Percentiles rank a stretch among this genome's conserved stretches.
Evolutionary conservation across 352 stramenopile species (phyloP).

Genomic region (Phytopythium montanum): DNA sequence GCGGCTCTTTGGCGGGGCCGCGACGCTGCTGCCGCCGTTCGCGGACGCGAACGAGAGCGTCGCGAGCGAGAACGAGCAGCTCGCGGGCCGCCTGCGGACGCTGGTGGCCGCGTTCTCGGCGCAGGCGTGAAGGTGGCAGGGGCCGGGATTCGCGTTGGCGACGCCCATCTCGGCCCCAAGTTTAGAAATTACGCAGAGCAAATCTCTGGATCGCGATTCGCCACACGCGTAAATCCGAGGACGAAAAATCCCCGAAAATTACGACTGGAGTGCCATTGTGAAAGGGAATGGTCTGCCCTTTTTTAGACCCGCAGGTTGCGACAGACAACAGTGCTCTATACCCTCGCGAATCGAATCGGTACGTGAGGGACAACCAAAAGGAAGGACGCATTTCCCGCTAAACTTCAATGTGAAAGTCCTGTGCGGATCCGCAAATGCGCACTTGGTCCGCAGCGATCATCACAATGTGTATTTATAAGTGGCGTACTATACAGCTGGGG

Average conservation of each 20-base stretch:
- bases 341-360: background rate
- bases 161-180: constrained; percentile 21
- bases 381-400: too few relatives aligned
- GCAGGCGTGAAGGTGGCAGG: too few relatives aligned
- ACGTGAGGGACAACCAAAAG: constrained; percentile 1
- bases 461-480: too few relatives aligned
- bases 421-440: too few relatives aligned
- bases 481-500: too few relatives aligned
- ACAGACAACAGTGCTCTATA: background rate
- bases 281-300: constrained; percentile 33
- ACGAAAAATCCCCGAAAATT: constrained; percentile 8
- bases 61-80: constrained; percentile 45
- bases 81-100: constrained; percentile 33
- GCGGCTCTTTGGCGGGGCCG: constrained; percentile 41
- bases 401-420: too few relatives aligned
- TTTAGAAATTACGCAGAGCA: constrained; percentile 76
- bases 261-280: constrained; percentile 17
- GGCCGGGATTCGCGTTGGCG: constrained; percentile 39
- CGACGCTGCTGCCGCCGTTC: constrained; percentile 42
- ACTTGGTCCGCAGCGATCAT: too few relatives aligned
- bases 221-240: constrained; percentile 21
- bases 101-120: constrained; percentile 23
- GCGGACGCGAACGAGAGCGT: constrained; percentile 14
- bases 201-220: constrained; percentile 86
- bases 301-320: constrained; percentile 12